Conservation (phyloP, 352 stramenopile genomes). For the Globisporangium irregulare region DNA sequence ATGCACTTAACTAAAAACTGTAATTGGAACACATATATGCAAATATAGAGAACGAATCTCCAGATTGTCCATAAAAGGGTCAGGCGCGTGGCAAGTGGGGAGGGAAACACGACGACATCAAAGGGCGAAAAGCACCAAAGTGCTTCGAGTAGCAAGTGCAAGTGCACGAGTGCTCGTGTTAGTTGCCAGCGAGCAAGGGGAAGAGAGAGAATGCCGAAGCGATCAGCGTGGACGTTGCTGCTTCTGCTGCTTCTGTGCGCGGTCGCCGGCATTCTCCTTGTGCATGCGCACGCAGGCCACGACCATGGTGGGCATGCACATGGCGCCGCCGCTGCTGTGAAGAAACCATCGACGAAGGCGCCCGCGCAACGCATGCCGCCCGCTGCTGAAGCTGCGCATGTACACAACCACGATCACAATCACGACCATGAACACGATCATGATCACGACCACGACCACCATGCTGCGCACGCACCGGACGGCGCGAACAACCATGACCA, state of each 20-base stretch:
- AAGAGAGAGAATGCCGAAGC: neutral
- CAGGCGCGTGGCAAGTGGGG: neutral
- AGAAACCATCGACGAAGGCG: neutral
- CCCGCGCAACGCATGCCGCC: conserved; percentile 4
- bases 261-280: neutral
- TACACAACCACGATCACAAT: conserved; percentile 13
- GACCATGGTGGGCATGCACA: conserved; percentile 23
- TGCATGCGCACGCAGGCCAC: conserved; percentile 15
- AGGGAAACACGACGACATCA: neutral
- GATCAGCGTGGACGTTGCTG: neutral
- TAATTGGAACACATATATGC: too few species aligned
- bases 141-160: neutral
- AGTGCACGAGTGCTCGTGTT: neutral
- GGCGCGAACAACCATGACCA: conserved; percentile 9
- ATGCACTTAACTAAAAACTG: too few species aligned
- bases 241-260: conserved; percentile 4
- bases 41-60: too few species aligned
- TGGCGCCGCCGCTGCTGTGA: conserved; percentile 4
- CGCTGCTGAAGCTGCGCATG: neutral
- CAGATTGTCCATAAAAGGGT: neutral
- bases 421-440: conserved; percentile 8
- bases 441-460: conserved; percentile 19
- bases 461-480: conserved; percentile 7
- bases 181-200: neutral
- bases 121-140: neutral